Evolutionary conservation across 2,329 filamentous ascomycete species (phyloP), one percentile per base, ranked within the genome.

Genomic region (Phialophora macrospora): DNA sequence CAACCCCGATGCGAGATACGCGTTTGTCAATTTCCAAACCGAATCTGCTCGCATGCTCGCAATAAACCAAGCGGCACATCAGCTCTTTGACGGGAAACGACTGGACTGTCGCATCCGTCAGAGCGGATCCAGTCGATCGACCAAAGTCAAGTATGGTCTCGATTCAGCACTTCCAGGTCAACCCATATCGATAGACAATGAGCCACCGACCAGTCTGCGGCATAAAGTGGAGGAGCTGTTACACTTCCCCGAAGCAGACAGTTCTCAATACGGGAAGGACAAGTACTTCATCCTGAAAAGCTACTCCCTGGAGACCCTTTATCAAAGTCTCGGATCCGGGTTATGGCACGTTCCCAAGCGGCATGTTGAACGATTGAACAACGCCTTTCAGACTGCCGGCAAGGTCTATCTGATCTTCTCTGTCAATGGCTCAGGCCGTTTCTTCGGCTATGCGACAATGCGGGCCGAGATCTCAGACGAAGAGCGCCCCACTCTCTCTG

Each of bases 281-380:
- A 67, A 67, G 41, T 69, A 63, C 12, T 69, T 65, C 54, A 65
- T 69, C 38, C 20, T 69, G 48, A 69, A 69, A 38, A 67, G 67
- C 56, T 64, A 62, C 55, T 65, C 64, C 2, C 17, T 65, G 22
- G 59, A 69, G 11, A 64, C 67, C 3, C 62, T 69, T 26, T 64
- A 63, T 24, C 64, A 63, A 44, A 69, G 67, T 38, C 51, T 69
- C 38, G 64, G 58, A 44, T 56, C 61, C 9, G 62, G 55, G 7
- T 32, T 59, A 14, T 69, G 67, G 67, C 61, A 62, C 28, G 56
- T 69, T 17, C 67, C 67, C 12, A 64, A 65, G 30, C 57, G 67
- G 22, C 67, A 69, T 34, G 51, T 64, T 28, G 58, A 66, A 48
- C 61, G 67, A 30, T 44, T 69, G 26, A 69, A 69, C 30, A 58